Conservation (phyloP, 352 stramenopile genomes). For the Nothophytophthora sp. region DNA sequence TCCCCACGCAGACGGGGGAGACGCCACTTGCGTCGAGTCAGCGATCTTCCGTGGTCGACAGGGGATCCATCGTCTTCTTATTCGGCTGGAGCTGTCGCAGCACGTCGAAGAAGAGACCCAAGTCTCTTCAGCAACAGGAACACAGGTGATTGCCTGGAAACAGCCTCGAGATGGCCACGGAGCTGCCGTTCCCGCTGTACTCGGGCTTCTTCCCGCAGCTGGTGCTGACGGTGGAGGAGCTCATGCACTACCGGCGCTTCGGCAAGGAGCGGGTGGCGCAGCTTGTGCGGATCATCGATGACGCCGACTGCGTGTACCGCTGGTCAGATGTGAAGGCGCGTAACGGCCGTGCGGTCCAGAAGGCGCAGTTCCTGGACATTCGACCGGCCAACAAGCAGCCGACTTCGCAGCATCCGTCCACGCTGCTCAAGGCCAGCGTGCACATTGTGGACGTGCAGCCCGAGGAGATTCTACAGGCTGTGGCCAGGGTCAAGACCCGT, state of each 20-base stretch:
- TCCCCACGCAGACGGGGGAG: no score
- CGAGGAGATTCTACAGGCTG: slow-evolving; percentile 61
- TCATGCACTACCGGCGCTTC: slow-evolving; percentile 73
- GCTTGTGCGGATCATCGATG: slow-evolving; percentile 69
- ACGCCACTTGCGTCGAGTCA: no score
- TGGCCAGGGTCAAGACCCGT: slow-evolving; percentile 58
- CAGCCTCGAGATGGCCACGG: slow-evolving; percentile 9
- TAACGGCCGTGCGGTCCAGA: slow-evolving; percentile 32
- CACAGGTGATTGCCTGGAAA: background rate
- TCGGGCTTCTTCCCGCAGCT: slow-evolving; percentile 82
- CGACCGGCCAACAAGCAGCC: slow-evolving; percentile 38
- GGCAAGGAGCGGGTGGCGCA: slow-evolving; percentile 66
- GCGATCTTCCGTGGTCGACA: no score
- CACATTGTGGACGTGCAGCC: slow-evolving; percentile 59
- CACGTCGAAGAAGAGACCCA: no score
- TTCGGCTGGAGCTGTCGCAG: no score
- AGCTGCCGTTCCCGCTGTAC: slow-evolving; percentile 58
- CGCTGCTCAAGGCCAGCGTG: slow-evolving; percentile 61
- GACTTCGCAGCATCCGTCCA: slow-evolving; percentile 34
- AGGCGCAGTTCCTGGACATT: slow-evolving; percentile 66
- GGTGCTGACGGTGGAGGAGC: slow-evolving; percentile 67
- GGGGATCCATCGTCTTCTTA: no score
- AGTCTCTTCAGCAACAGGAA: no score
- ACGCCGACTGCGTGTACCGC: slow-evolving; percentile 74
- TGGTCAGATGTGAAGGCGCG: slow-evolving; percentile 46